Conservation (phyloP, 257 asterid genomes). For the Scutellaria galericulata region DNA sequence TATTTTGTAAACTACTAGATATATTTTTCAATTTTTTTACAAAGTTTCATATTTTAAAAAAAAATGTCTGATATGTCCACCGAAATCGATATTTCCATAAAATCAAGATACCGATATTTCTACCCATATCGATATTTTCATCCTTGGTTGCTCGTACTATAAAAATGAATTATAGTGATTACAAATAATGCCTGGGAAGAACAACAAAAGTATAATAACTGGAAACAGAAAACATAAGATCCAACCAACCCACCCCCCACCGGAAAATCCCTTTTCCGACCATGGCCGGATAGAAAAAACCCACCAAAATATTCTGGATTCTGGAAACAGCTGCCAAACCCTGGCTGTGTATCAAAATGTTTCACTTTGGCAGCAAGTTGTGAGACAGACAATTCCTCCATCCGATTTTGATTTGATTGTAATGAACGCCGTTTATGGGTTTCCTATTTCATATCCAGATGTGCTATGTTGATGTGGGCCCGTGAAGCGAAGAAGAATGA, state of each 20-base stretch:
- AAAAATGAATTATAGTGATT: background rate
- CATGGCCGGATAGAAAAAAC: background rate
- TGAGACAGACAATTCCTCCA: background rate
- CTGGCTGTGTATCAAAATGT: background rate
- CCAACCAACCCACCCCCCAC: background rate
- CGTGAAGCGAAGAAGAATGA: conserved; percentile 42
- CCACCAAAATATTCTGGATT: background rate
- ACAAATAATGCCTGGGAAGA: background rate
- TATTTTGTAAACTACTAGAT: no score
- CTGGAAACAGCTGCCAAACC: conserved; percentile 2
- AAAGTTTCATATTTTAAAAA: no score
- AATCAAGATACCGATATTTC: no score
- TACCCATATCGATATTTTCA: no score
- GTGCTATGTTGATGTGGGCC: conserved; percentile 49
- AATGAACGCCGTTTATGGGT: background rate
- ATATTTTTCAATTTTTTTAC: no score
- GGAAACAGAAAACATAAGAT: background rate
- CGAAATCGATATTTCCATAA: no score
- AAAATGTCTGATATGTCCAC: no score
- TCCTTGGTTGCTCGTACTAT: no score
- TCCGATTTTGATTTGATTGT: conserved; percentile 10
- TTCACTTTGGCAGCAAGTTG: background rate
- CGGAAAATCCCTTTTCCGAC: background rate
- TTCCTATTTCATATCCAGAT: background rate
- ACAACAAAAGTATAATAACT: background rate